A percentile compares a stretch with the other conserved stretches of the same genome.
These are phyloP conservation scores for Hyphopichia pseudoburtonii DNA, from an alignment of 1,139 yeast species.

Conservation along the genomic window DNA sequence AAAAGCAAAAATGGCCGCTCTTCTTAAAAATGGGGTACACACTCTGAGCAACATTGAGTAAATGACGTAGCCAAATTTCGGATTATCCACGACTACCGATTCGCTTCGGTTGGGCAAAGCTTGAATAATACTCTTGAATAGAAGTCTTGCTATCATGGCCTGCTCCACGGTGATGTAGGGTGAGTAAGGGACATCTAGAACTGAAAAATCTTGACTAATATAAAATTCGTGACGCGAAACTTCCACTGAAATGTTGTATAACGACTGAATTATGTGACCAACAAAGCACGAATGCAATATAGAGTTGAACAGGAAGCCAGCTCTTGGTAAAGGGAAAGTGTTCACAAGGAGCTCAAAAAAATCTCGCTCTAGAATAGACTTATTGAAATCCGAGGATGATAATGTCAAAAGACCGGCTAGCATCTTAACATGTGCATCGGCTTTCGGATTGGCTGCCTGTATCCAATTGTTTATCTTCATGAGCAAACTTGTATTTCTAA, in stretches of 20 bases:
- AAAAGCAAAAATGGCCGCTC: slow-evolving; percentile 58
- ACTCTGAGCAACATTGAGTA: slow-evolving; percentile 58
- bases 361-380: slow-evolving; percentile 44
- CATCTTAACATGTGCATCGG: slow-evolving; percentile 32
- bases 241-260: slow-evolving; percentile 25
- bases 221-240: slow-evolving; percentile 23
- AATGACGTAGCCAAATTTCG: slow-evolving; percentile 36
- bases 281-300: slow-evolving; percentile 42
- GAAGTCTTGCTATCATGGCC: slow-evolving; percentile 13
- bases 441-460: slow-evolving; percentile 22
- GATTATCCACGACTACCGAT: slow-evolving; percentile 13
- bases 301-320: slow-evolving; percentile 38
- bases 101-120: slow-evolving; percentile 10
- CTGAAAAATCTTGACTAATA: slow-evolving; percentile 19
- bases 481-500: slow-evolving; percentile 34
- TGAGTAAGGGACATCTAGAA: slow-evolving; percentile 37
- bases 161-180: slow-evolving; percentile 20
- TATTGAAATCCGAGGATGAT: slow-evolving; percentile 23
- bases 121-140: slow-evolving; percentile 16
- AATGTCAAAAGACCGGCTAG: slow-evolving; percentile 38
- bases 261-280: slow-evolving; percentile 37
- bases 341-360: slow-evolving; percentile 54
- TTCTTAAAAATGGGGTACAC: slow-evolving; percentile 67
- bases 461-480: slow-evolving; percentile 34
- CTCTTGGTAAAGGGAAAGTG: slow-evolving; percentile 42